Evolutionary conservation across 2,329 filamentous ascomycete species (phyloP).

Genomic region (Diaporthe citrichinensis): DNA sequence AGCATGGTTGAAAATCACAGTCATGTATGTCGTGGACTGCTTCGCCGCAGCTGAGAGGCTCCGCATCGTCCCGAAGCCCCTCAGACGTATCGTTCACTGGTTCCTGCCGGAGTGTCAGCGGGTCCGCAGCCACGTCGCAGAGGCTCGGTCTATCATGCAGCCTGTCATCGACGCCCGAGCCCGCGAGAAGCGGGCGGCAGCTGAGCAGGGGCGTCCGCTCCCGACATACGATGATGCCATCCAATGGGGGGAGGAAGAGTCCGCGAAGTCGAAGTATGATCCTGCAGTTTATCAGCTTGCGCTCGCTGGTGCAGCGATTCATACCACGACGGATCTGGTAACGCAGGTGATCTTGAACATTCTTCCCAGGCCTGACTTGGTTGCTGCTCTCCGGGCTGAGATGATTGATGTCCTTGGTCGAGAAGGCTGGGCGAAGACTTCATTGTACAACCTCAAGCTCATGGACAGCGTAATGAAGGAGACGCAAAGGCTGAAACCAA

Average conservation of each 20-base stretch:
- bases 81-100: not conserved
- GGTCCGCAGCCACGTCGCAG: not conserved
- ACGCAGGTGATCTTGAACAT: not conserved
- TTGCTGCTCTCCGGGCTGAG: not conserved
- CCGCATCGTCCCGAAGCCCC: not conserved
- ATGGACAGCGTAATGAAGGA: not conserved
- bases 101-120: not conserved
- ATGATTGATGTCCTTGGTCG: not conserved
- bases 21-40: not conserved
- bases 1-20: not conserved
- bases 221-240: not conserved
- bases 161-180: not conserved
- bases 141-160: not conserved
- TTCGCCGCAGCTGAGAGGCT: not conserved
- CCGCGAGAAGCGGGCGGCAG: slow-evolving; percentile 1
- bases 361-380: not conserved
- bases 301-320: slow-evolving; percentile 5
- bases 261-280: not conserved
- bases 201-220: not conserved
- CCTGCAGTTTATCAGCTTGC: not conserved
- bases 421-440: slow-evolving; percentile 3
- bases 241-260: not conserved
- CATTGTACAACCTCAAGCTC: slow-evolving; percentile 4
- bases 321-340: not conserved
- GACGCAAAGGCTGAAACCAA: slow-evolving; percentile 4